These are phyloP conservation scores for Penicillium turbatum DNA, from an alignment of 495 filamentous ascomycete genomes.

Conservation along the genomic window DNA sequence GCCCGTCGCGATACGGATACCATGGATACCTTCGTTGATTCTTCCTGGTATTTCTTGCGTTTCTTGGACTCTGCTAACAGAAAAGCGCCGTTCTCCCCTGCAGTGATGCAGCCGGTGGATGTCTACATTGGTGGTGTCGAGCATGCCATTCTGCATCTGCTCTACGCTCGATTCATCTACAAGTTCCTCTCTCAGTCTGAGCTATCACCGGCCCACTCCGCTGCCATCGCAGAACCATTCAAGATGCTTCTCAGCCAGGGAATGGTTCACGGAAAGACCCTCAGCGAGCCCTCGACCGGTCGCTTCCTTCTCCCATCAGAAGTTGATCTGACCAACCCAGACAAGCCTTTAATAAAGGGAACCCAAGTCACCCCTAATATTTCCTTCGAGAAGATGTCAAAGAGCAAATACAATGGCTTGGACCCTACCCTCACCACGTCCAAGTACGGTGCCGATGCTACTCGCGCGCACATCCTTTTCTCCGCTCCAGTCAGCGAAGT, in stretches of 20 bases:
- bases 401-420: constrained; percentile 91
- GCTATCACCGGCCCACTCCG: constrained; percentile 43
- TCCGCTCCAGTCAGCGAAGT: constrained; percentile 78
- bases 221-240: constrained; percentile 63
- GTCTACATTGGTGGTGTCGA: constrained; percentile 85
- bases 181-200: constrained; percentile 68
- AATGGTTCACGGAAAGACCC: constrained; percentile 90
- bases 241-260: constrained; percentile 76
- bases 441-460: constrained; percentile 77
- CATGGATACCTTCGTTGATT: constrained; percentile 95
- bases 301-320: constrained; percentile 76
- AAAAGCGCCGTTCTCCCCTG: constrained; percentile 54
- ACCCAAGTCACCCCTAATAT: constrained; percentile 55
- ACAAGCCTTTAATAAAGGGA: constrained; percentile 55
- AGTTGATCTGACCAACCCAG: constrained; percentile 56
- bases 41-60: constrained; percentile 86
- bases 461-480: constrained; percentile 82
- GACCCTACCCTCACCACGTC: constrained; percentile 67
- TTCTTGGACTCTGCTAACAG: constrained; percentile 67
- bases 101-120: constrained; percentile 67
- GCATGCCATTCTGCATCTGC: constrained; percentile 86
- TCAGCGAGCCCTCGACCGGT: constrained; percentile 66
- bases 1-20: constrained; percentile 87
- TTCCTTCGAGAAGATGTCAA: constrained; percentile 91
- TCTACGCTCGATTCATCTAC: constrained; percentile 86